Percentiles rank a stretch among this genome's conserved stretches.
Evolutionary conservation across 2,329 filamentous ascomycete genomes (phyloP).

Genomic region (Neopestalotiopsis sp.): DNA sequence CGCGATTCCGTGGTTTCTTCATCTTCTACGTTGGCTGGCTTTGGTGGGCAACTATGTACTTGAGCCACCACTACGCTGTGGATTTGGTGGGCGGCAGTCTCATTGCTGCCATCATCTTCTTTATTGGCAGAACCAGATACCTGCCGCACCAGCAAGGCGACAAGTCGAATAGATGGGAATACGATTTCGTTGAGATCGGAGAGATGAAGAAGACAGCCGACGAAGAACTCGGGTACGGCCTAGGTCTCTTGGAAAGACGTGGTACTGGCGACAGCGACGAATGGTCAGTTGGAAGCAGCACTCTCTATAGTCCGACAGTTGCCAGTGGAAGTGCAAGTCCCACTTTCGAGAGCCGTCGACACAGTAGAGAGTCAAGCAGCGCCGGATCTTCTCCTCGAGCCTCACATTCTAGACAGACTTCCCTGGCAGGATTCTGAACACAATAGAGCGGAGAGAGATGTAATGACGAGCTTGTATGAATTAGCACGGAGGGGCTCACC

Average conservation of each 20-base stretch:
- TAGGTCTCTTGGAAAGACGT: conserved; percentile 22
- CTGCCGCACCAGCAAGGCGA: conserved; percentile 82
- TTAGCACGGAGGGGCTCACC: not conserved
- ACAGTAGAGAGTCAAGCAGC: not conserved
- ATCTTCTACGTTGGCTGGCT: conserved; percentile 88
- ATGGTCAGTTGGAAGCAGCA: conserved; percentile 23
- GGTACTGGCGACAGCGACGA: conserved; percentile 20
- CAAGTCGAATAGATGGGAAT: conserved; percentile 92
- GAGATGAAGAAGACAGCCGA: conserved; percentile 52
- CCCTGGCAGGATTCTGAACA: not conserved
- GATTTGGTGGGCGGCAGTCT: conserved; percentile 88
- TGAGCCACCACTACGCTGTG: conserved; percentile 95
- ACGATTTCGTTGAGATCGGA: conserved; percentile 89
- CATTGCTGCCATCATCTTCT: conserved; percentile 79
- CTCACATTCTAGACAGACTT: not conserved
- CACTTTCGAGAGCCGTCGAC: conserved; percentile 1
- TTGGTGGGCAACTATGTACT: conserved; percentile 98
- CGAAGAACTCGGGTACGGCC: conserved; percentile 28
- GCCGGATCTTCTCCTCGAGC: conserved; percentile 5
- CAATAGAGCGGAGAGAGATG: not conserved
- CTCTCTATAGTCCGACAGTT: conserved; percentile 22
- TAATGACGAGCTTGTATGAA: not conserved
- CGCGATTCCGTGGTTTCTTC: conserved; percentile 79
- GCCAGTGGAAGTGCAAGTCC: conserved; percentile 21
- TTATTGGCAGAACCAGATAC: conserved; percentile 80